phyloP scores from a whole-genome alignment of 352 stramenopile genomes.

The Phytopythium cucurbitacearum region DNA sequence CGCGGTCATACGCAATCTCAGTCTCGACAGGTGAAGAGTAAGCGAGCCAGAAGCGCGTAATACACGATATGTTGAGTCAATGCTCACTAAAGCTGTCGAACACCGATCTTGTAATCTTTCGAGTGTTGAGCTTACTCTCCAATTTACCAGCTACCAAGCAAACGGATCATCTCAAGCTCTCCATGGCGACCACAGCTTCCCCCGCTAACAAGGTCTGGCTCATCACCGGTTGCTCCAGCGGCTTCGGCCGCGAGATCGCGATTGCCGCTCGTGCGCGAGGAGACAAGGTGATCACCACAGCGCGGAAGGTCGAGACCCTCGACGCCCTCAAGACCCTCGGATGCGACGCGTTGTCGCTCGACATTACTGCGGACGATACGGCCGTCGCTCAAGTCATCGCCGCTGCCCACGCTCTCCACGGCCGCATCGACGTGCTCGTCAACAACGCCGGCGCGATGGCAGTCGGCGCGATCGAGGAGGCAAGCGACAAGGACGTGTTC shows the following conservation, averaged over 20 bases:
- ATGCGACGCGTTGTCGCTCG: slow-evolving; percentile 4
- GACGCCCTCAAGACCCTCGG: slow-evolving; percentile 3
- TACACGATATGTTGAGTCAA: too few species aligned
- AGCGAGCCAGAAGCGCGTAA: too few species aligned
- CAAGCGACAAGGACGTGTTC: slow-evolving; percentile 15
- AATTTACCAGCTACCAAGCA: too few species aligned
- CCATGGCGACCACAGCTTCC: too few species aligned
- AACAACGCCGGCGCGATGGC: slow-evolving; percentile 9
- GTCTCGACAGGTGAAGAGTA: too few species aligned
- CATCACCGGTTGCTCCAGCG: slow-evolving; percentile 30
- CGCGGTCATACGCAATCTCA: too few species aligned
- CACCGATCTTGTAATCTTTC: too few species aligned
- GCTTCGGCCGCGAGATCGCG: slow-evolving; percentile 19
- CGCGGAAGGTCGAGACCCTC: slow-evolving; percentile 4
- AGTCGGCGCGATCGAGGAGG: slow-evolving; percentile 10
- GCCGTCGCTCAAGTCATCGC: slow-evolving; percentile 3
- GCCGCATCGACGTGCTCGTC: slow-evolving; percentile 14
- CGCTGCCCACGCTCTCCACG: slow-evolving; percentile 3
- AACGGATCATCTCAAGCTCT: too few species aligned
- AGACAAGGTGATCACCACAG: slow-evolving; percentile 9
- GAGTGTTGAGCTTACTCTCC: too few species aligned
- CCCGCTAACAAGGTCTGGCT: slow-evolving; percentile 19
- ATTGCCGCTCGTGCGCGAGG: slow-evolving; percentile 6
- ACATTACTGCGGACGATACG: slow-evolving; percentile 8
- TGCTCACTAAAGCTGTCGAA: too few species aligned